A percentile compares a stretch with the other conserved stretches of the same genome.
These are phyloP conservation scores for Ceratocystis huliohia DNA, from an alignment of 2,329 filamentous ascomycete genomes.

Conservation along the genomic window DNA sequence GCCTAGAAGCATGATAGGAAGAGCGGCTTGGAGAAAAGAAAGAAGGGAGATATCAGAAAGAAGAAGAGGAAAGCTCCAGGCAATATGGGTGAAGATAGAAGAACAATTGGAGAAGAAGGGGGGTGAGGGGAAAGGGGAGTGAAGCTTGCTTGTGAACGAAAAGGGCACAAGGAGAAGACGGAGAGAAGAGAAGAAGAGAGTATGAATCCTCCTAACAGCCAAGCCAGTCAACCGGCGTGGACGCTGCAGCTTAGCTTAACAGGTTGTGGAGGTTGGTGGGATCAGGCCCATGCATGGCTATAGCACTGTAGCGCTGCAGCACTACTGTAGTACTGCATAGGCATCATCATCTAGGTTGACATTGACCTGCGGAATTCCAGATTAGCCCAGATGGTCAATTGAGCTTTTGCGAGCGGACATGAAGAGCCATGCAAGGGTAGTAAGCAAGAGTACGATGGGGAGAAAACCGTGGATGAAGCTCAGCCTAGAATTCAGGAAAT, in stretches of 20 bases:
- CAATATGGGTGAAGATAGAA: too few relatives aligned
- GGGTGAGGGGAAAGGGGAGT: too few relatives aligned
- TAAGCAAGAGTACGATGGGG: neutral
- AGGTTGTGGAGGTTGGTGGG: neutral
- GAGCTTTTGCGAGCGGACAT: neutral
- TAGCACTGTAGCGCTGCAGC: neutral
- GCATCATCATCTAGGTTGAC: neutral
- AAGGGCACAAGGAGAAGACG: neutral
- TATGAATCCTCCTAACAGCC: neutral
- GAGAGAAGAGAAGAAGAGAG: neutral
- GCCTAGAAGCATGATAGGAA: neutral
- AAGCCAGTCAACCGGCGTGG: neutral
- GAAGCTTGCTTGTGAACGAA: neutral
- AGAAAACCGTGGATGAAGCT: neutral
- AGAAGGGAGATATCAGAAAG: neutral
- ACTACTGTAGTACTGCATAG: neutral
- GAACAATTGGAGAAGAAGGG: too few relatives aligned
- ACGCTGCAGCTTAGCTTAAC: neutral
- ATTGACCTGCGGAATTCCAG: conserved; percentile 2
- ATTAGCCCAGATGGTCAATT: neutral
- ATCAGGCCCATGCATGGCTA: neutral
- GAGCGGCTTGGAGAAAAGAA: neutral
- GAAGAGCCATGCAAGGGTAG: neutral
- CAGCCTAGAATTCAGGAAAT: neutral
- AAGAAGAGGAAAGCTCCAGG: neutral